Evolutionary conservation across 768 basidiomycete genomes (phyloP).

Genomic region (Pisolithus sp.): DNA sequence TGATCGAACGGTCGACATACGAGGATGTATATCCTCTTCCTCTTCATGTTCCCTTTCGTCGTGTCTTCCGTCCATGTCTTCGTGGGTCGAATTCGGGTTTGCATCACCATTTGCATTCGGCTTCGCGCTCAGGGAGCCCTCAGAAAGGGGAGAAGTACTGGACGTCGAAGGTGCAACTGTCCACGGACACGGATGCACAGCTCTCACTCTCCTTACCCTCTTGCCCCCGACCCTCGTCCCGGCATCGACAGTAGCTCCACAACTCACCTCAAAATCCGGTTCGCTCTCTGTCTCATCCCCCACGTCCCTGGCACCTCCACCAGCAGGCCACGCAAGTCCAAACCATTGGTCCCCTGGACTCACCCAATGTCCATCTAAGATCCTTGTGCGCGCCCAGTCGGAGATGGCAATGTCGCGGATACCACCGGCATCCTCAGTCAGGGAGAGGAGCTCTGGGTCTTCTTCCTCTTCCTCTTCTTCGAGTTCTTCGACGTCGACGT

Average conservation of each 20-base stretch:
- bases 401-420: slow-evolving; percentile 52
- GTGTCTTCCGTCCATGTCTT: no score
- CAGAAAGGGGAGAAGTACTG: no score
- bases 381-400: slow-evolving; percentile 66
- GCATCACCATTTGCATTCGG: no score
- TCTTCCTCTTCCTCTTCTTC: slow-evolving; percentile 33
- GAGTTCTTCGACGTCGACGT: slow-evolving; percentile 17
- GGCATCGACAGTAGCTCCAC: slow-evolving; percentile 10
- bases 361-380: slow-evolving; percentile 72
- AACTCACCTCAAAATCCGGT: slow-evolving; percentile 12
- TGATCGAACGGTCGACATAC: slow-evolving; percentile 38
- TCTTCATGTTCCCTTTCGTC: slow-evolving; percentile 2
- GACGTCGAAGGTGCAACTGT: slow-evolving; percentile 21
- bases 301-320: slow-evolving; percentile 24
- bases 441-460: slow-evolving; percentile 36
- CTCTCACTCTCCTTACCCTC: slow-evolving; percentile 17
- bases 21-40: slow-evolving; percentile 39
- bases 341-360: slow-evolving; percentile 71
- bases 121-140: no score
- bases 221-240: slow-evolving; percentile 12
- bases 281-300: slow-evolving; percentile 25
- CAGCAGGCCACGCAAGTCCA: slow-evolving; percentile 35
- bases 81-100: no score
- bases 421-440: slow-evolving; percentile 42
- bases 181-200: slow-evolving; percentile 60